Percentiles rank a stretch among this genome's conserved stretches.
These are phyloP conservation scores for Posidonia australis DNA, from an alignment of 106 monocot genomes.

Conservation along the genomic window DNA sequence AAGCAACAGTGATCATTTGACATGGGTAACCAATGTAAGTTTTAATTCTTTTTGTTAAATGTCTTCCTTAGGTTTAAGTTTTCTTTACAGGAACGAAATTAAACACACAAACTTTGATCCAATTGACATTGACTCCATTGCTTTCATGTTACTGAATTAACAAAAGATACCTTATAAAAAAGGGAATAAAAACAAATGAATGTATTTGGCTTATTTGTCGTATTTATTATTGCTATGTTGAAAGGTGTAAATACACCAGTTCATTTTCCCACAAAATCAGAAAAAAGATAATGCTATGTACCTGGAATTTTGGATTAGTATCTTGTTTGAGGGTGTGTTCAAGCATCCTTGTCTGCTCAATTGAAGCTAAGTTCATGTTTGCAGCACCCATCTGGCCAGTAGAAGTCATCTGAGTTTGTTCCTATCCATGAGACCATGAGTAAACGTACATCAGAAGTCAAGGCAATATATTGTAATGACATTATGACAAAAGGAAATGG, in stretches of 20 bases:
- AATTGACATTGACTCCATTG: too few species aligned
- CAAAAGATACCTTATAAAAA: too few species aligned
- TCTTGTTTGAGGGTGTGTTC: slow-evolving; percentile 87
- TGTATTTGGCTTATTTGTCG: background rate
- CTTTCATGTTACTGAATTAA: too few species aligned
- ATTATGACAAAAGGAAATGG: too few species aligned
- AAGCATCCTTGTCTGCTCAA: slow-evolving; percentile 90
- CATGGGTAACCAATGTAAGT: too few species aligned
- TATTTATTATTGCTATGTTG: too few species aligned
- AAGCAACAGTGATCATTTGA: too few species aligned
- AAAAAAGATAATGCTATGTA: slow-evolving; percentile 4
- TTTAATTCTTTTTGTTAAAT: too few species aligned
- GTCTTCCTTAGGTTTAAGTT: too few species aligned
- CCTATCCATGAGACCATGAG: slow-evolving; percentile 23
- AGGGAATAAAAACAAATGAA: background rate
- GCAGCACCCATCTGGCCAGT: slow-evolving; percentile 37
- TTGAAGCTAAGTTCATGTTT: slow-evolving; percentile 57
- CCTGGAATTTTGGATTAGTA: slow-evolving; percentile 95
- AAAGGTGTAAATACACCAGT: background rate
- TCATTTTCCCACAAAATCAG: background rate
- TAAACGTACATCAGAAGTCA: too few species aligned
- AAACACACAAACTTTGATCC: background rate
- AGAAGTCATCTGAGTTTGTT: slow-evolving; percentile 56
- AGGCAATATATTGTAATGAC: background rate
- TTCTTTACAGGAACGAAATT: too few species aligned